phyloP scores from a whole-genome alignment of 202 grass and related monocot species.

The Carex arenaria region DNA sequence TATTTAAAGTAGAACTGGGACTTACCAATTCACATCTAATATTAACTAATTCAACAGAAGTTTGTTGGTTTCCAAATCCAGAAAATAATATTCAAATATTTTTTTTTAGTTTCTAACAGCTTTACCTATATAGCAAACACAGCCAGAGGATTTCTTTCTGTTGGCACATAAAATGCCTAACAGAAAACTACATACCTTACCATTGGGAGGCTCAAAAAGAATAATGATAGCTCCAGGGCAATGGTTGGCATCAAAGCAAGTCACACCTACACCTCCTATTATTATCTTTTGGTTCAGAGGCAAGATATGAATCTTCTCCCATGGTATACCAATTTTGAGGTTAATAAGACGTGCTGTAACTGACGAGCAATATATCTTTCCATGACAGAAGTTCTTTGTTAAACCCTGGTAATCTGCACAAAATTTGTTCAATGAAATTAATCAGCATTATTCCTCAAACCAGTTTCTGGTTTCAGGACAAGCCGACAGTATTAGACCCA shows the following conservation, averaged over 20 bases:
- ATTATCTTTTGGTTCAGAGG: conserved; percentile 70
- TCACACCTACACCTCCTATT: conserved; percentile 61
- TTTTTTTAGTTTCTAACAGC: not conserved
- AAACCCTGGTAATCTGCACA: conserved; percentile 89
- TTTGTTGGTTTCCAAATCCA: not conserved
- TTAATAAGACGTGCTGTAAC: conserved; percentile 84
- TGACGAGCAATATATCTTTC: conserved; percentile 89
- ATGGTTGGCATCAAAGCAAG: conserved; percentile 95
- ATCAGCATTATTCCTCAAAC: not conserved
- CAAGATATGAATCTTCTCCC: conserved; percentile 77
- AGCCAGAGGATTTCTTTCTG: not conserved
- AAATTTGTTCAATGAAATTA: conserved; percentile 1
- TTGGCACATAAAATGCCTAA: not conserved
- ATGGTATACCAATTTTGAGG: conserved; percentile 79
- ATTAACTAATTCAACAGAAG: conserved; percentile 4
- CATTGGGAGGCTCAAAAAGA: conserved; percentile 90
- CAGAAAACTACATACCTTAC: conserved; percentile 54
- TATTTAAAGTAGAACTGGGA: not conserved
- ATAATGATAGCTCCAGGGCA: conserved; percentile 90
- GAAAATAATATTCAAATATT: not conserved
- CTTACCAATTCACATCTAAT: not conserved
- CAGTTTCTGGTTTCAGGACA: not conserved
- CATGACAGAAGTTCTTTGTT: conserved; percentile 90
- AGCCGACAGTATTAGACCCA: not conserved
- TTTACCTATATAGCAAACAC: not conserved